phyloP scores from a whole-genome alignment of 495 filamentous ascomycete species.

The Aspergillus campestris region DNA sequence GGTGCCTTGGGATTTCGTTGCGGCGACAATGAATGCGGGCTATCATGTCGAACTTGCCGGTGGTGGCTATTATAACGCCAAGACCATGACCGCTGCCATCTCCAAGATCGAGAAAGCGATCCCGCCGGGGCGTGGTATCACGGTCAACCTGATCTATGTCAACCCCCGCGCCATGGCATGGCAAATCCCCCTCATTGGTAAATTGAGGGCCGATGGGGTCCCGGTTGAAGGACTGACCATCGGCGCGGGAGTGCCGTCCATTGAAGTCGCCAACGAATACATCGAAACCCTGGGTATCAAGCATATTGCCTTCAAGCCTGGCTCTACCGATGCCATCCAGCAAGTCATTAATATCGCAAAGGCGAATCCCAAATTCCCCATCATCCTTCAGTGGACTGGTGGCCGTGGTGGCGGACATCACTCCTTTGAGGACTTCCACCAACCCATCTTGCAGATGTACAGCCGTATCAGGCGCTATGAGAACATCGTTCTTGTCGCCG shows the following conservation, averaged over 20 bases:
- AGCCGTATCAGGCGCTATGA: conserved; percentile 68
- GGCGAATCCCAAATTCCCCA: conserved; percentile 80
- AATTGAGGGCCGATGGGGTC: conserved; percentile 76
- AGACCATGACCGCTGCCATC: conserved; percentile 80
- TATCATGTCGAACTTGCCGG: conserved; percentile 88
- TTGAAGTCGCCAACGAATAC: conserved; percentile 90
- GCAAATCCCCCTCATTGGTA: conserved; percentile 88
- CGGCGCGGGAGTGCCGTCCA: conserved; percentile 86
- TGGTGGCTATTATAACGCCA: conserved; percentile 90
- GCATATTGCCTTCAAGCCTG: conserved; percentile 92
- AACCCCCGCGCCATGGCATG: conserved; percentile 93
- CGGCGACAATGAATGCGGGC: conserved; percentile 91
- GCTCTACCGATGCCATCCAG: conserved; percentile 82
- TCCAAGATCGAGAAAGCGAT: conserved; percentile 83
- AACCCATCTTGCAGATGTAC: conserved; percentile 89
- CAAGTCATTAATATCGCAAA: conserved; percentile 87
- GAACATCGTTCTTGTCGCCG: conserved; percentile 83
- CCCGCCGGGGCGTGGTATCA: conserved; percentile 86
- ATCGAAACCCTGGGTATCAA: conserved; percentile 90
- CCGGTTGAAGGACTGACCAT: conserved; percentile 94
- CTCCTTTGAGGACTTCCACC: conserved; percentile 92
- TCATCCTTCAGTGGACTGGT: conserved; percentile 92
- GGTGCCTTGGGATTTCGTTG: conserved; percentile 90
- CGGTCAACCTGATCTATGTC: conserved; percentile 92
- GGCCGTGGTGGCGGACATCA: conserved; percentile 92